A percentile compares a stretch with the other conserved stretches of the same genome.
These are phyloP conservation scores for Populus hybrid DNA, from an alignment of 441 rosid genomes.

Conservation along the genomic window DNA sequence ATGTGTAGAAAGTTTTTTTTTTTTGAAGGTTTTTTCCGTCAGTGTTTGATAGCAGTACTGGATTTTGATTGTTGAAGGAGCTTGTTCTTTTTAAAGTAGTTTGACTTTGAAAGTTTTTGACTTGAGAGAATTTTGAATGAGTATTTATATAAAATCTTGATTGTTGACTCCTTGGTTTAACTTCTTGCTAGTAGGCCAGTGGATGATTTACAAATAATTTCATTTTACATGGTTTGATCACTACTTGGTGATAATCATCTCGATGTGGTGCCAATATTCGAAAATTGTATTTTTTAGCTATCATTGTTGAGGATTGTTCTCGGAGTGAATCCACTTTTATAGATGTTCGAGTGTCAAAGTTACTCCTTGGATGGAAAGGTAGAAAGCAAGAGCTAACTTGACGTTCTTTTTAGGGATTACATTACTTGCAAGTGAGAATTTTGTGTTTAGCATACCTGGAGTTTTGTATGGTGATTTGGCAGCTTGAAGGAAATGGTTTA, in stretches of 20 bases:
- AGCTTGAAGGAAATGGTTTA: neutral
- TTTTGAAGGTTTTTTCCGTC: neutral
- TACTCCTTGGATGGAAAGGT: neutral
- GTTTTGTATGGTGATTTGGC: neutral
- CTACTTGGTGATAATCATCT: neutral
- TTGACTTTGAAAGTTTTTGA: constrained; percentile 5
- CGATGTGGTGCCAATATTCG: neutral
- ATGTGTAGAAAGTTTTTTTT: too few relatives aligned
- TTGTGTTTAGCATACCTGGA: neutral
- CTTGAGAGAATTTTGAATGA: neutral
- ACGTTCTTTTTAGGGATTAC: neutral
- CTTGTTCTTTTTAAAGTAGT: neutral
- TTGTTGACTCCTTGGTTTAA: neutral
- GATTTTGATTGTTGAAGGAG: neutral
- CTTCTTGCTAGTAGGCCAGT: neutral
- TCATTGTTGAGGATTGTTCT: neutral
- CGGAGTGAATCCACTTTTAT: neutral
- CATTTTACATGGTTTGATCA: neutral
- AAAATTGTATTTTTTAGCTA: neutral
- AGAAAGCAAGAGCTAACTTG: neutral
- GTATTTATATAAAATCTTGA: neutral
- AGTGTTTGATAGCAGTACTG: neutral
- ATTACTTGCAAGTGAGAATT: neutral
- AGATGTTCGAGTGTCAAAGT: neutral
- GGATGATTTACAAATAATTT: too few relatives aligned